Base-by-base conservation (phyloP, 1,284 basidiomycete genomes). In the Moesziomyces antarcticus region DNA sequence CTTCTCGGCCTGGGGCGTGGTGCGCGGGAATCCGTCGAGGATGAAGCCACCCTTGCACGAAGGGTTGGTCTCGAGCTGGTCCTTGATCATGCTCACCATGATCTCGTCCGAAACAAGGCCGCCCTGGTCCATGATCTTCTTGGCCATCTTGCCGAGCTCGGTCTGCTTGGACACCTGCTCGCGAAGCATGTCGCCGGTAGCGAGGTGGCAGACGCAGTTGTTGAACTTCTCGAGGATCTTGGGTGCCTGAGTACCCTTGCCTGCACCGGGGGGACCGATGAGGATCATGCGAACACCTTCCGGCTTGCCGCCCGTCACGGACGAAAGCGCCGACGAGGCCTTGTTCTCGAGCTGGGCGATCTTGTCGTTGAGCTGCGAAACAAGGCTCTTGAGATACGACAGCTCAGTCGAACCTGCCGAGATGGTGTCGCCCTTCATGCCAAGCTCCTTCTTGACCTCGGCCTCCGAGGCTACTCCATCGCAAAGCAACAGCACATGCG, bases 221-320 rank as follows among this genome's bases (percentile, higher is more conserved):
- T 80, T 71, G 88, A 92, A 99, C 84, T 93, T 89, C 73, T 94
- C 91, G 54, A 91, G 89, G 86, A 99, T 96, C 85, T 89, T 90
- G 24, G 97, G 96, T 1, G 94, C 96, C 86, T 99, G 96, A 1
- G 96, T 99, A 49, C 96, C 96, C 88, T 99, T 99, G 93, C 95
- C 95, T 80, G 96, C 93, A 81, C 96, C 96, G 50, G 96, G 96
- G 75, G 96, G 96, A 65, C 96, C 96, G 81, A 99, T 88, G 75
- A 99, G 89, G 81, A 99, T 93, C 77, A 94, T 91, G 57, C 94
- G 89, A 42, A 82, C 79, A 30, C 82, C 82, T 21, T 77, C 50
- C 2, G 40, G 54, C 16, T 60, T 30, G 35, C 50, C 45, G 24
- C 56, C 60, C 13, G 73, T 63, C 50, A 65, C 45, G 22, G 61